Evolutionary conservation across 164 flowering plant species (phyloP).

Genomic region (Magnolia changhungtana): DNA sequence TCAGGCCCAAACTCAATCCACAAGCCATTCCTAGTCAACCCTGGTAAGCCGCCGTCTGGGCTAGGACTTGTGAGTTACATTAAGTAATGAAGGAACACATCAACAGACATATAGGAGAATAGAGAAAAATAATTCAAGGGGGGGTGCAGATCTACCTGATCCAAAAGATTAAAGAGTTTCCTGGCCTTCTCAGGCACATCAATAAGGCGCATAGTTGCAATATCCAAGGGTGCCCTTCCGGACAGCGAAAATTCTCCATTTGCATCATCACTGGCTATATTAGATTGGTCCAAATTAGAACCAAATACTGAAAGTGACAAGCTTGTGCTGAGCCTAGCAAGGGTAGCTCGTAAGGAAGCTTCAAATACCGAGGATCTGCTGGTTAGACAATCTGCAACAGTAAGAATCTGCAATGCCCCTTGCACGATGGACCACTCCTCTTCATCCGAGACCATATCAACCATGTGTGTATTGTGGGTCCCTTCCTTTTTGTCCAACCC

Average conservation of each 20-base stretch:
- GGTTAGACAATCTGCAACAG: slow-evolving; percentile 89
- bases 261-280: slow-evolving; percentile 35
- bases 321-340: slow-evolving; percentile 85
- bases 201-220: slow-evolving; percentile 76
- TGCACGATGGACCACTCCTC: slow-evolving; percentile 99
- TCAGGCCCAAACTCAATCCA: neutral
- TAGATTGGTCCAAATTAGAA: slow-evolving; percentile 58
- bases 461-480: slow-evolving; percentile 46
- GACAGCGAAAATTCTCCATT: slow-evolving; percentile 45
- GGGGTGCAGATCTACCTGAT: slow-evolving; percentile 51
- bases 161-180: slow-evolving; percentile 75
- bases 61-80: neutral
- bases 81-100: neutral
- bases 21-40: neutral
- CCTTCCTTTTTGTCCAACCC: slow-evolving; percentile 72
- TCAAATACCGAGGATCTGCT: slow-evolving; percentile 97
- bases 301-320: slow-evolving; percentile 74
- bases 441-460: slow-evolving; percentile 73
- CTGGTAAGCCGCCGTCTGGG: neutral
- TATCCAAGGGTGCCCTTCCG: slow-evolving; percentile 83
- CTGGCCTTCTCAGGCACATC: slow-evolving; percentile 92
- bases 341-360: slow-evolving; percentile 91
- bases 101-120: neutral
- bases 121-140: neutral
- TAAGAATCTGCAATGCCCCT: slow-evolving; percentile 94